Base-by-base conservation (phyloP, 805 yeast genomes). In the Starmerella sirachaensis region DNA sequence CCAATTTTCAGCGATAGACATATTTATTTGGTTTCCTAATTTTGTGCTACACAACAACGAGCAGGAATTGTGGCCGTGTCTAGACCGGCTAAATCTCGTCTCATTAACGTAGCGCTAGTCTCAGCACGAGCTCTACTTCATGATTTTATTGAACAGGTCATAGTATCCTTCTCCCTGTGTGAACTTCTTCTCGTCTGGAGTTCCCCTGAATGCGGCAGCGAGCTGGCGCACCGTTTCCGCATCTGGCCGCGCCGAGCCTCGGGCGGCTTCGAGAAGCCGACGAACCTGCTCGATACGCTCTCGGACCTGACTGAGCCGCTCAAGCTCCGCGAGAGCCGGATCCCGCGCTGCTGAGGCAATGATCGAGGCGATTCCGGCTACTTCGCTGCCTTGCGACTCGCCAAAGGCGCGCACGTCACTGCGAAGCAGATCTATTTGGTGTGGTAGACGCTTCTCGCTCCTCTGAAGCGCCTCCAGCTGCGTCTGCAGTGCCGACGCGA, bases 371-470 rank as follows among this genome's bases (percentile, higher is more conserved):
- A 55, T 34, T 6, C 35, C 29, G 7, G 45, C 40, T 16, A 31
- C 31, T 1, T 43, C 36, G n/a, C 35, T 46, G 16, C 41, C 44
- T 29, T 55, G 50, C 14, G 45, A 47, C 13, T 18, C 25, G 8
- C 34, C 40, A 18, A 59, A 41, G 9, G 45, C 43, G 10, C 37
- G 39, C 13, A 55, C 45, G 34, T 59, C 63, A 29, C 49, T 47
- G 18, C 48, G 44, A 14, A 59, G 49, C 32, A 59, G 50, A 30
- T 56, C 61, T 20, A 56, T 46, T 38, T 58, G 60, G 43, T 58
- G 58, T 31, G 48, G 52, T 24, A 58, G 42, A 11, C 58, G 43
- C 23, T 49, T 50, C 24, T 51, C 53, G 29, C 54, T 41, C 25
- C 46, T 37, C 29, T 41, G 37, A 16, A 59, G 46, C 18, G 47